Evolutionary conservation across 2,329 filamentous ascomycete genomes (phyloP).

Genomic region (Paracoccidioides lutzii): DNA sequence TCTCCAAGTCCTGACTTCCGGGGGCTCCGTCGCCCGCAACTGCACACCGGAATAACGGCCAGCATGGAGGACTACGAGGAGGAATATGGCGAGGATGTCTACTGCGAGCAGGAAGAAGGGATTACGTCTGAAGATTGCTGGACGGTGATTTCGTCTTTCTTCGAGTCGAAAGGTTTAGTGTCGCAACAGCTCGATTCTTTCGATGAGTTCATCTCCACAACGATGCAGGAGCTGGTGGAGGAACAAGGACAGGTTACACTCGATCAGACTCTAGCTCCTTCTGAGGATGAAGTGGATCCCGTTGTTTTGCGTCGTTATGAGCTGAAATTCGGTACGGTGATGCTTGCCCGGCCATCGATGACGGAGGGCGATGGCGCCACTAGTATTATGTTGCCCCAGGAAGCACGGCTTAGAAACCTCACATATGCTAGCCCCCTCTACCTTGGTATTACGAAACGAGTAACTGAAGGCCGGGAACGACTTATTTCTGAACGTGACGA

Average conservation of each 20-base stretch:
- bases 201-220: slow-evolving; percentile 89
- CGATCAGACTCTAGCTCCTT: slow-evolving; percentile 75
- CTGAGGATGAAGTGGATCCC: slow-evolving; percentile 56
- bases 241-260: slow-evolving; percentile 87
- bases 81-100: slow-evolving; percentile 57
- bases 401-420: slow-evolving; percentile 86
- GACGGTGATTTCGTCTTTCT: slow-evolving; percentile 94
- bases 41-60: slow-evolving; percentile 8
- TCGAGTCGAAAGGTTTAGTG: slow-evolving; percentile 87
- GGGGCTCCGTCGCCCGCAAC: not conserved
- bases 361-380: slow-evolving; percentile 87
- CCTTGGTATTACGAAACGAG: slow-evolving; percentile 73
- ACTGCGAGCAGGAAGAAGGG: slow-evolving; percentile 53
- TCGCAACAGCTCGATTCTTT: slow-evolving; percentile 98
- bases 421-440: slow-evolving; percentile 91
- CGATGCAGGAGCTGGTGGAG: slow-evolving; percentile 85
- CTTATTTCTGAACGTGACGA: slow-evolving; percentile 56
- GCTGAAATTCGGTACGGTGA: slow-evolving; percentile 83
- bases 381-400: slow-evolving; percentile 76
- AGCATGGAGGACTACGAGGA: slow-evolving; percentile 46
- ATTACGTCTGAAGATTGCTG: slow-evolving; percentile 98
- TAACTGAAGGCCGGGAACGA: slow-evolving; percentile 69
- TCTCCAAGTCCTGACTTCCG: not conserved
- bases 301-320: slow-evolving; percentile 86
- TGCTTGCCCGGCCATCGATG: slow-evolving; percentile 78